Percentiles rank a stretch among this genome's conserved stretches.
These are phyloP conservation scores for Mariannaea elegans DNA, from an alignment of 2,329 filamentous ascomycete species.

Conservation along the genomic window DNA sequence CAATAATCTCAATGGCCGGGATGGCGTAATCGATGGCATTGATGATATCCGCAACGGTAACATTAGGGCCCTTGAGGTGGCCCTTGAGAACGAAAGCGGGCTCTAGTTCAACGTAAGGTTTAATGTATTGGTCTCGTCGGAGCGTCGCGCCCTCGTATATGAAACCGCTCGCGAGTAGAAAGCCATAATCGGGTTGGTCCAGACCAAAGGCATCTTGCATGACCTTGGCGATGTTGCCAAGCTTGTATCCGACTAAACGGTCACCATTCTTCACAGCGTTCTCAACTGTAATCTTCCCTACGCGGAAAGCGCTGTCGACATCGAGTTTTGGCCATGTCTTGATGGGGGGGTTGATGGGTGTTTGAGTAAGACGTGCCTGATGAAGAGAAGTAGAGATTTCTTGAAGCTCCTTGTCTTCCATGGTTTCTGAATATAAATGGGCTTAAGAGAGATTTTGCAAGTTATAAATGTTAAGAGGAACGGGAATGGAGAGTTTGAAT, in stretches of 20 bases:
- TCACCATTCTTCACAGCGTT: constrained; percentile 34
- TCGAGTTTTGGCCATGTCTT: constrained; percentile 33
- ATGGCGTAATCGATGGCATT: constrained; percentile 41
- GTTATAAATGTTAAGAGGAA: not conserved
- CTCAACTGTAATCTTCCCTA: constrained; percentile 34
- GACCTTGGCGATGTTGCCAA: constrained; percentile 44
- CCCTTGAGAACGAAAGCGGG: constrained; percentile 39
- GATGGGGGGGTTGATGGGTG: constrained; percentile 32
- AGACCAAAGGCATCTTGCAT: constrained; percentile 43
- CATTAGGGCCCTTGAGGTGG: constrained; percentile 36
- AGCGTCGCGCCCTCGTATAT: constrained; percentile 37
- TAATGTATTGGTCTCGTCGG: constrained; percentile 32
- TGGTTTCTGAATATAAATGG: too few relatives aligned
- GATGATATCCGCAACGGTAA: constrained; percentile 41
- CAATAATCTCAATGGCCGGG: constrained; percentile 42
- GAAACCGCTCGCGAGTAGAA: constrained; percentile 38
- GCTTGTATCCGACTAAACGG: constrained; percentile 39
- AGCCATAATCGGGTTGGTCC: constrained; percentile 41
- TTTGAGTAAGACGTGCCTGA: constrained; percentile 28
- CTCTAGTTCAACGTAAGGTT: constrained; percentile 41
- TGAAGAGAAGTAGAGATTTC: constrained; percentile 29
- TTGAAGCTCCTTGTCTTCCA: constrained; percentile 14
- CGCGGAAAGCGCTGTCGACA: constrained; percentile 33
- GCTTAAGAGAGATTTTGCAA: not conserved
- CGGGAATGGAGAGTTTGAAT: not conserved